Evolutionary conservation across 164 flowering plant genomes (phyloP).

Genomic region (Magnolia kwangsiensis): DNA sequence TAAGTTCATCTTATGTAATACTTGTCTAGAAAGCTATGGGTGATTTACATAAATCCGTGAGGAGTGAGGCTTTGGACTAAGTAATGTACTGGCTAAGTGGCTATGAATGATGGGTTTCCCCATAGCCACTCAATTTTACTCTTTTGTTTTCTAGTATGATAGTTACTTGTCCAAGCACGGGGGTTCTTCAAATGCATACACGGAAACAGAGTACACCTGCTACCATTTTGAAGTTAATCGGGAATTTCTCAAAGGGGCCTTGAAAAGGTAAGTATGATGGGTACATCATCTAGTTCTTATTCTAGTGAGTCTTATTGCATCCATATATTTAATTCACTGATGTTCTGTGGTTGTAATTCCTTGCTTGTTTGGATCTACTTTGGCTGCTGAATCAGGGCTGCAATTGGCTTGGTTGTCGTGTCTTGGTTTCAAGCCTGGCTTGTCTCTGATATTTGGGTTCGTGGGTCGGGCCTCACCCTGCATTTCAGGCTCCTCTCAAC

Average conservation of each 20-base stretch:
- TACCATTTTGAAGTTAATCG: slow-evolving; percentile 93
- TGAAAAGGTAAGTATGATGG: slow-evolving; percentile 52
- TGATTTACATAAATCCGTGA: too few relatives aligned
- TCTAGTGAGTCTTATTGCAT: not conserved
- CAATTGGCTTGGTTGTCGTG: not conserved
- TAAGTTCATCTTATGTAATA: too few relatives aligned
- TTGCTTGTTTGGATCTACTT: not conserved
- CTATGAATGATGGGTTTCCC: too few relatives aligned
- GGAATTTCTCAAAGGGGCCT: slow-evolving; percentile 84
- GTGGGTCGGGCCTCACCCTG: not conserved
- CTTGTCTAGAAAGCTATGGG: too few relatives aligned
- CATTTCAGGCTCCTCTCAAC: not conserved
- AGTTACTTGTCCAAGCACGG: slow-evolving; percentile 98
- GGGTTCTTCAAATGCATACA: slow-evolving; percentile 94
- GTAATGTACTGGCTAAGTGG: too few relatives aligned
- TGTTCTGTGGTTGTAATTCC: not conserved
- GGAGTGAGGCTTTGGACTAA: too few relatives aligned
- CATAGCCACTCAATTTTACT: not conserved
- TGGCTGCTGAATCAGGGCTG: not conserved
- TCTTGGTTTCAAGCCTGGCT: not conserved
- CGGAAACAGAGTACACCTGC: slow-evolving; percentile 90
- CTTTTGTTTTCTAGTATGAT: slow-evolving; percentile 61
- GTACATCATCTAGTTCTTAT: not conserved
- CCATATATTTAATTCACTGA: not conserved
- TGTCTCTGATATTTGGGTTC: not conserved